Base-by-base conservation (phyloP, 2,329 filamentous ascomycete genomes). In the Claviceps paspali region DNA sequence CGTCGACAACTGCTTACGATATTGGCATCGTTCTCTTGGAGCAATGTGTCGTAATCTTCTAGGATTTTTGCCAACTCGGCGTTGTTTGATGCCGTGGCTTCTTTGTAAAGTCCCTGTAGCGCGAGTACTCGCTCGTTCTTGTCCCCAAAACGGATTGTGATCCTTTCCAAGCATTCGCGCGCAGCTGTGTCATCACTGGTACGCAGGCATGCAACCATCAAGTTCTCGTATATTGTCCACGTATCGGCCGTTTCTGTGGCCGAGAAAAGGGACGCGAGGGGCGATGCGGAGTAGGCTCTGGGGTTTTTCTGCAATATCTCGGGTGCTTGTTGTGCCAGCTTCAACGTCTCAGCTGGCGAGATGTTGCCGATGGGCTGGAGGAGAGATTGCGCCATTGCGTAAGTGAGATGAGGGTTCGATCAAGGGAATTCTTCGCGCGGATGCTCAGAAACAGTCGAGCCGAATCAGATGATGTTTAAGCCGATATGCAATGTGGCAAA, bases 71-170 rank as follows among this genome's bases (percentile, higher is more conserved):
- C 70, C 32, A 95, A 61, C 12, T 75, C 77, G 33, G 64, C 62
- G 27, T 76, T 62, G 45, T 78, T 74, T 36, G 71, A 63, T 15
- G 87, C 85, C 29, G 74, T 73, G 2, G 88, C 85, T 60, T 96
- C 91, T 49, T 86, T 79, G 45, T 87, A 79, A 19, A 98, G 60
- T 2, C 88, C 91, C 45, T 73, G 71, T 33, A 96, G 63, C 9
- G 81, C 86, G 70, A 88, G 80, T 35, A 96, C 70, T 46, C 84
- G 78, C 60, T 95, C 85, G 58, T 96, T 93, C 26, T 74, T 67
- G 19, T 71, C 65, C 19, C 88, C 87, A 54, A 98, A 98, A 34
- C 91, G 81, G 41, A 72, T 65, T 4, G 76, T 76, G 32, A 98
- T 69, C 43, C 79, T 73, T 50, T 82, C 73, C 27, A 96, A 68